phyloP scores from a whole-genome alignment of 2,329 filamentous ascomycete species.

The Aspergillus glaucus region DNA sequence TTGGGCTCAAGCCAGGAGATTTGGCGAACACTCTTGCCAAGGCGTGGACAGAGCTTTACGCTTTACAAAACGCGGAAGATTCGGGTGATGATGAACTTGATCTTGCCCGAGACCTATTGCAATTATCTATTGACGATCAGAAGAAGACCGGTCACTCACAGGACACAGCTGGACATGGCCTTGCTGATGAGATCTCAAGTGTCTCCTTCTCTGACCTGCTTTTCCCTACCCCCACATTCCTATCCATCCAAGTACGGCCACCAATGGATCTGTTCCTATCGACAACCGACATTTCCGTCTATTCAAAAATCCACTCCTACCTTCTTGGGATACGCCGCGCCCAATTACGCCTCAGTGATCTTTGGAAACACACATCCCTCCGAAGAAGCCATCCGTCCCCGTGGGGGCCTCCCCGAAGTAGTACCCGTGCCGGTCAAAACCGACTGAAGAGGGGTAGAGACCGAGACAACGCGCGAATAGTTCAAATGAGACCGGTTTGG shows the following conservation, averaged over 20 bases:
- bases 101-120: slow-evolving; percentile 69
- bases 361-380: slow-evolving; percentile 80
- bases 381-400: slow-evolving; percentile 71
- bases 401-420: slow-evolving; percentile 58
- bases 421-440: slow-evolving; percentile 53
- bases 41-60: slow-evolving; percentile 74
- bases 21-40: slow-evolving; percentile 68
- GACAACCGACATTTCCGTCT: slow-evolving; percentile 66
- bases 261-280: slow-evolving; percentile 85
- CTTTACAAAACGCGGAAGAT: slow-evolving; percentile 72
- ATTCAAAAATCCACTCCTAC: slow-evolving; percentile 81
- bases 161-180: slow-evolving; percentile 10
- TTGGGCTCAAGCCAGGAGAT: slow-evolving; percentile 76
- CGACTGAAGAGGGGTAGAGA: slow-evolving; percentile 57
- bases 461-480: slow-evolving; percentile 57
- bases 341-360: slow-evolving; percentile 72
- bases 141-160: slow-evolving; percentile 23
- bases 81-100: slow-evolving; percentile 68
- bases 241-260: slow-evolving; percentile 68
- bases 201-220: slow-evolving; percentile 68
- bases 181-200: slow-evolving; percentile 34
- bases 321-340: slow-evolving; percentile 78
- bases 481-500: slow-evolving; percentile 76
- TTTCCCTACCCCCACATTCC: slow-evolving; percentile 65
- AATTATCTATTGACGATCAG: slow-evolving; percentile 48